Base-by-base conservation (phyloP, 352 stramenopile species). In the Phytophthora pini region DNA sequence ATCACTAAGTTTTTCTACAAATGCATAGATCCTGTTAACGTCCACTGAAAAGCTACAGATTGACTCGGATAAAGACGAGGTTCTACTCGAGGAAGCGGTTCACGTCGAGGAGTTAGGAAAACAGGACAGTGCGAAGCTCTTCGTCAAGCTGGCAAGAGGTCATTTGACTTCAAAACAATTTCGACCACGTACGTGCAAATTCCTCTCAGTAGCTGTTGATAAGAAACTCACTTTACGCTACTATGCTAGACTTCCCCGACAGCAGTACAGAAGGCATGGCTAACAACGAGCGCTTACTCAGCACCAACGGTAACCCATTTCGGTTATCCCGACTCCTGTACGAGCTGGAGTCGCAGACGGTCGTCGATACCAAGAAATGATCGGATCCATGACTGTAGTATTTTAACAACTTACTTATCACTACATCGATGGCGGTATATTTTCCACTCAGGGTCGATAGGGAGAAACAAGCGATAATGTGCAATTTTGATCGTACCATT, bases 71-170 rank as follows among this genome's bases (percentile, higher is more conserved):
- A 27, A 62, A n/a, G 39, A 47, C 12, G 53, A 53, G 8, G 36
- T 39, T 15, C 57, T 80, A 2, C 41, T 40, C 13, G 43, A 74
- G 6, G 59, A 80, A 56, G 22, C 54, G 24, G 55, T 85, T 51
- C 49, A 68, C 15, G 44, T 91, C 2, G 64, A 72, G 13, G 70
- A 76, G 31, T 62, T 91, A 4, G 67, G 63, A 5, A 71, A 77
- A 46, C 39, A 59, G 46, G 77, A 88, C 38, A 61, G 78, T 27
- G 78, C 82, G 6, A 74, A 64, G 9, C 57, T 91, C 12, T 75
- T 91, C 12, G 62, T 87, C 29, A 77, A 78, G 4, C 60, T 88
- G 57, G 76, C 79, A 10, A 65, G 75, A 58, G 45, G 51, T 0
- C 69, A 73, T 59, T 52, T 91, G 13, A 77, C 62, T 29, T 68